phyloP scores from a whole-genome alignment of 805 yeast genomes.

The Wickerhamiella allomyrinae region DNA sequence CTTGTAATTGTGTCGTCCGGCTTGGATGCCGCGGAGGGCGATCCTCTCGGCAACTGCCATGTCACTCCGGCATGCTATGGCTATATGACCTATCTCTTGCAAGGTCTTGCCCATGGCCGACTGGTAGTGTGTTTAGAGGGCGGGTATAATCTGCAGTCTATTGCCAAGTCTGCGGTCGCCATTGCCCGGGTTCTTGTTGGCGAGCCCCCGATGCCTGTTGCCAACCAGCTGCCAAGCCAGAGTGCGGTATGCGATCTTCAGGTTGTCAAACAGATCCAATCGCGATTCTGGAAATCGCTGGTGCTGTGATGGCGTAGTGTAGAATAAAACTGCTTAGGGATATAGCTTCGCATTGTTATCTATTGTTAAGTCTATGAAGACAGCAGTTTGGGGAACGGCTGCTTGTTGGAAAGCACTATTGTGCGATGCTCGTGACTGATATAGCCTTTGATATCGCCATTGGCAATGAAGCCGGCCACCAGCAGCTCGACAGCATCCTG shows the following conservation, averaged over 20 bases:
- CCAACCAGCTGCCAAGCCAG: conserved; percentile 48
- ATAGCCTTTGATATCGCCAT: conserved; percentile 17
- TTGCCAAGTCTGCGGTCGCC: conserved; percentile 77
- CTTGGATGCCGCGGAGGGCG: conserved; percentile 98
- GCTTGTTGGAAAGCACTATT: conserved; percentile 13
- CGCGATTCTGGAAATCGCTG: conserved; percentile 60
- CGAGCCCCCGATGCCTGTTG: conserved; percentile 69
- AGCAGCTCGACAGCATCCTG: conserved; percentile 12
- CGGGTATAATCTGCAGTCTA: conserved; percentile 87
- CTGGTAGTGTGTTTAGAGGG: conserved; percentile 88
- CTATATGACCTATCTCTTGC: conserved; percentile 85
- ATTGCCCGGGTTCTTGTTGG: conserved; percentile 86
- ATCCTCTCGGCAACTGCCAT: conserved; percentile 90
- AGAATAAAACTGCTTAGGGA: too few species aligned
- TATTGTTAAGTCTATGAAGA: too few species aligned
- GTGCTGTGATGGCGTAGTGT: too few species aligned
- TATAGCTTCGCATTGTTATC: too few species aligned
- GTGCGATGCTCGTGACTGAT: conserved; percentile 12
- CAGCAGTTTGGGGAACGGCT: conserved; percentile 14
- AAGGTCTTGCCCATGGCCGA: conserved; percentile 77
- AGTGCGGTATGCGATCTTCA: conserved; percentile 71
- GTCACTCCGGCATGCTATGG: conserved; percentile 94
- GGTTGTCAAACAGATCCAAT: conserved; percentile 65
- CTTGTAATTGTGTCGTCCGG: conserved; percentile 88
- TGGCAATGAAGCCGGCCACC: conserved; percentile 11